These are phyloP conservation scores for Juglanconis sp. DNA, from an alignment of 2,329 filamentous ascomycete species.

Conservation along the genomic window DNA sequence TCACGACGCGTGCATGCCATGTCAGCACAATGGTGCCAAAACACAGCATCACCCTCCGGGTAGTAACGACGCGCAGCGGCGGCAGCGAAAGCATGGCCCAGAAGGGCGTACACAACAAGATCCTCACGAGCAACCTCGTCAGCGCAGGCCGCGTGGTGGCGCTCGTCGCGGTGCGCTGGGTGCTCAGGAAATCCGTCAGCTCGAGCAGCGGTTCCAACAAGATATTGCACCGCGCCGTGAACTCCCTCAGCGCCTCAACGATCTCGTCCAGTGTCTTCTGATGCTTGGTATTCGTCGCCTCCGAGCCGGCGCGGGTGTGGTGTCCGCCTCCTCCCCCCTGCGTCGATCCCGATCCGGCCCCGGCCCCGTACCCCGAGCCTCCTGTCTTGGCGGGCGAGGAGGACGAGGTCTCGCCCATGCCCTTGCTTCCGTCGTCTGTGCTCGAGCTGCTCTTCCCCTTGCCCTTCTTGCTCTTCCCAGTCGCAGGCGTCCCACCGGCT, in stretches of 20 bases:
- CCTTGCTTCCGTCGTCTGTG: constrained; percentile 27
- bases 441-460: constrained; percentile 15
- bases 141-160: constrained; percentile 88
- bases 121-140: constrained; percentile 83
- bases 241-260: constrained; percentile 84
- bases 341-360: too few species aligned
- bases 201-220: constrained; percentile 84
- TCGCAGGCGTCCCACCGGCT: constrained; percentile 24
- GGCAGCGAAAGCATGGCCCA: constrained; percentile 83
- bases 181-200: constrained; percentile 89
- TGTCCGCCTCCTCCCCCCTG: constrained; percentile 21
- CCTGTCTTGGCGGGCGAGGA: constrained; percentile 14
- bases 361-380: constrained; percentile 26
- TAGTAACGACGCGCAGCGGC: constrained; percentile 81
- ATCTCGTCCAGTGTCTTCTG: constrained; percentile 98
- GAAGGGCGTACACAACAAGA: constrained; percentile 80
- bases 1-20: constrained; percentile 86
- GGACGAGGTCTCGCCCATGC: constrained; percentile 11
- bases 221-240: constrained; percentile 89
- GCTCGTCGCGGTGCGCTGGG: constrained; percentile 83
- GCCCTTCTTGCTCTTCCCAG: constrained; percentile 10
- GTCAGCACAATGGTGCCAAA: constrained; percentile 84
- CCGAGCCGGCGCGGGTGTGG: constrained; percentile 49
- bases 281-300: constrained; percentile 66
- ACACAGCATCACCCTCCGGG: constrained; percentile 77